Conservation (phyloP, 176 grass and related monocot species). For the Carex myosuroides region DNA sequence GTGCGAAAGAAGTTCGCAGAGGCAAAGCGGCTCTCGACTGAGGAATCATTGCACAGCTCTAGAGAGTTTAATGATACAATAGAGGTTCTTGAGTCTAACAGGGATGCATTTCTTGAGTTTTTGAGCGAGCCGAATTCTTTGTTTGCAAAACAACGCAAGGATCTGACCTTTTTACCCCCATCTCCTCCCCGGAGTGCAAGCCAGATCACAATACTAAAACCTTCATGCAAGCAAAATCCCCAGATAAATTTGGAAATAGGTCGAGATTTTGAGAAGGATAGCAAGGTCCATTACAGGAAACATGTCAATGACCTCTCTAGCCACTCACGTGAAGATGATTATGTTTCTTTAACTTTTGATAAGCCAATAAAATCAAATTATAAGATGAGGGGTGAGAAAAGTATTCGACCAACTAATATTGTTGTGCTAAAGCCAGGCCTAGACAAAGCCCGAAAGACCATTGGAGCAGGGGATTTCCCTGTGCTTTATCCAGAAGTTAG, state of each 20-base stretch:
- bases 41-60: conserved; percentile 59
- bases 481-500: conserved; percentile 23
- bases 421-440: conserved; percentile 80
- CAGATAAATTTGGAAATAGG: background rate
- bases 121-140: conserved; percentile 58
- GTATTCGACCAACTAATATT: conserved; percentile 52
- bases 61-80: conserved; percentile 73
- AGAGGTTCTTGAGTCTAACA: conserved; percentile 66
- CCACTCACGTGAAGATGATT: conserved; percentile 36
- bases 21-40: conserved; percentile 53
- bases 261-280: conserved; percentile 17
- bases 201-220: conserved; percentile 83
- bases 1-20: conserved; percentile 77
- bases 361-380: conserved; percentile 57
- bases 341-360: conserved; percentile 39
- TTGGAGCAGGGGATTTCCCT: conserved; percentile 23
- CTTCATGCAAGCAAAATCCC: conserved; percentile 38
- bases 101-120: conserved; percentile 79
- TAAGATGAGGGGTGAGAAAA: conserved; percentile 32
- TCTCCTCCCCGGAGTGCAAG: conserved; percentile 49
- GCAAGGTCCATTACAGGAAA: conserved; percentile 38
- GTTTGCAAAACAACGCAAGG: conserved; percentile 37
- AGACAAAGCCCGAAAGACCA: conserved; percentile 48
- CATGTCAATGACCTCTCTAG: conserved; percentile 18
- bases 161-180: conserved; percentile 31